Base-by-base conservation (phyloP, 768 basidiomycete genomes). In the Lyophyllum decastes region DNA sequence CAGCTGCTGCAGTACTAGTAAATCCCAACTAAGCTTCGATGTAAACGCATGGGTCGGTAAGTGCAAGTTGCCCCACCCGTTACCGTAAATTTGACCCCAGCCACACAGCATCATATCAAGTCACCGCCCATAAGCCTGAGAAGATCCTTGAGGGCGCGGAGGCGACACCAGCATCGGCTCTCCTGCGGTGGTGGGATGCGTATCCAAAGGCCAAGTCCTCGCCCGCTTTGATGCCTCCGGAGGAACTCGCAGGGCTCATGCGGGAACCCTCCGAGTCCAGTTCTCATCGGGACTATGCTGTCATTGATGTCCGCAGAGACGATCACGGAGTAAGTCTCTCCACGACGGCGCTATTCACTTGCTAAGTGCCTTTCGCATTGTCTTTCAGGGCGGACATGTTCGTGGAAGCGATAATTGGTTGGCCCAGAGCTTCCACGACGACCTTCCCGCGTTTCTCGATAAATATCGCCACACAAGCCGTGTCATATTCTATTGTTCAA, bases 401-500 rank as follows among this genome's bases (percentile, higher is more conserved):
- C 72, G 75, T 30, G 81, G 79, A 60, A 84, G 83, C 53, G 62
- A 74, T 52, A 78, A 84, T 35, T 74, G 68, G 57, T 71, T 75
- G 1, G 84, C 83, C 0, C 79, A 85, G 59, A 77, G 77, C 0
- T 84, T 86, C 64, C 75, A 78, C 47, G 73, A 80, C 49, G 71
- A 78, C 34, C 67, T 82, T 12, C 69, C 74, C 0, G 38, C 45
- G 10, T 79, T 84, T 62, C 73, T 77, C 26, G 71, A 78, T 26
- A 70, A 72, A 50, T 76, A 80, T 61, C 70, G 70, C 49, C 62
- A 72, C 22, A 77, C 72, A 0, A 62, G 69, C 10, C 68, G 70
- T 12, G 81, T 86, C 9, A 75, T 85, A 7, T 85, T 86, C 57
- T 85, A 85, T 55, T 85, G 82, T 55, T 69, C 73, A 41, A 80